A percentile compares a stretch with the other conserved stretches of the same genome.
phyloP scores from a whole-genome alignment of 2,329 filamentous ascomycete species.

The Tolypocladium ovalisporum region DNA sequence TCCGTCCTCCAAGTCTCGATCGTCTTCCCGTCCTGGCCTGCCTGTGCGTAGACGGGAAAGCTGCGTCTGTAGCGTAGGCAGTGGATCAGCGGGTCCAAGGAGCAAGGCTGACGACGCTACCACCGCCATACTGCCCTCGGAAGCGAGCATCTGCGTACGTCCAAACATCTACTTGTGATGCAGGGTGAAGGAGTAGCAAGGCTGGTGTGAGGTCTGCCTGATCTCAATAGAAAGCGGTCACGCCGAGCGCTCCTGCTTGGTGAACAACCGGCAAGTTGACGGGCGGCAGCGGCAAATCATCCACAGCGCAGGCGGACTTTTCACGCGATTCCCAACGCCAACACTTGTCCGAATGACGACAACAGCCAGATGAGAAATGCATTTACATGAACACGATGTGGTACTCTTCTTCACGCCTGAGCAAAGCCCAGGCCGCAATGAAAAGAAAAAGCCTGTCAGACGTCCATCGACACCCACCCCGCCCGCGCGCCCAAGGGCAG shows the following conservation, averaged over 20 bases:
- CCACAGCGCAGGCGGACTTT: too few relatives aligned
- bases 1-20: neutral
- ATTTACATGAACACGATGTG: too few relatives aligned
- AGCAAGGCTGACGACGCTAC: neutral
- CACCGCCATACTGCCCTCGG: neutral
- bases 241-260: too few relatives aligned
- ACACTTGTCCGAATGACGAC: too few relatives aligned
- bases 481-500: slow-evolving; percentile 65
- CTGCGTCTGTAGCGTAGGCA: neutral
- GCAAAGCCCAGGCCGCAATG: slow-evolving; percentile 37
- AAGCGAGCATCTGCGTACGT: neutral
- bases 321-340: too few relatives aligned
- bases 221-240: too few relatives aligned
- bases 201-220: too few relatives aligned
- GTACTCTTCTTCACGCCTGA: slow-evolving; percentile 43
- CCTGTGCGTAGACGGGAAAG: neutral
- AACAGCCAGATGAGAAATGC: too few relatives aligned
- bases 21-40: neutral
- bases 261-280: too few relatives aligned
- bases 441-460: slow-evolving; percentile 69
- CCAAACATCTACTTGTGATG: too few relatives aligned
- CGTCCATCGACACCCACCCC: slow-evolving; percentile 79
- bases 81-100: neutral
- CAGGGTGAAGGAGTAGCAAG: too few relatives aligned
- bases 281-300: too few relatives aligned